Evolutionary conservation across 352 stramenopile genomes (phyloP).

Genomic region (Pythium coloratum): DNA sequence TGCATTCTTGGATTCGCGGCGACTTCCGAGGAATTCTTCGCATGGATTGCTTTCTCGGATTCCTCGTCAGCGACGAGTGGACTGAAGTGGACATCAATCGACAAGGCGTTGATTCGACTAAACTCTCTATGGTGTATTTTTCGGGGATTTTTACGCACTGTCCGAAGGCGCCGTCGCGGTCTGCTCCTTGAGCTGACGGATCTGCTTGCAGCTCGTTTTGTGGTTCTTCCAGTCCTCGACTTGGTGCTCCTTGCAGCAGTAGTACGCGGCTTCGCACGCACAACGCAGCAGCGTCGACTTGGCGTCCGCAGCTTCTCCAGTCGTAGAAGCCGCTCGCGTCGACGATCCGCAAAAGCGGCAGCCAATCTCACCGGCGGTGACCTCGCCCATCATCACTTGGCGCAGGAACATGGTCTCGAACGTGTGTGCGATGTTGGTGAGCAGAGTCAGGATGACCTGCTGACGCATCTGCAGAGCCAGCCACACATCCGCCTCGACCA

Average conservation of each 20-base stretch:
- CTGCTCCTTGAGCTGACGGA: conserved; percentile 39
- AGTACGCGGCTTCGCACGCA: conserved; percentile 75
- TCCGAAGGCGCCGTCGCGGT: neutral
- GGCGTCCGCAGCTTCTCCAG: conserved; percentile 2
- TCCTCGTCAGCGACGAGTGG: no score
- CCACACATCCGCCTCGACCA: conserved; percentile 86
- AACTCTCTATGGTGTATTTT: neutral
- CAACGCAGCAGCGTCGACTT: conserved; percentile 53
- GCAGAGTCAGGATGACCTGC: conserved; percentile 74
- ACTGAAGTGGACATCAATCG: no score
- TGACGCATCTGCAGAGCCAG: conserved; percentile 85
- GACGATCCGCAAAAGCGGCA: conserved; percentile 69
- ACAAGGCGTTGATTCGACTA: neutral
- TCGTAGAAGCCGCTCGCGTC: conserved; percentile 26
- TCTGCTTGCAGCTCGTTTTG: conserved; percentile 74
- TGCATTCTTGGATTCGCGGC: no score
- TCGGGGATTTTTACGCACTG: neutral
- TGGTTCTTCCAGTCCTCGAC: conserved; percentile 82
- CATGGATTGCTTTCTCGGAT: no score
- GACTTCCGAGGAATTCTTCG: no score
- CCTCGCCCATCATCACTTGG: conserved; percentile 67
- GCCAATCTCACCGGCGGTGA: conserved; percentile 57
- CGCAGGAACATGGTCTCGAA: conserved; percentile 85
- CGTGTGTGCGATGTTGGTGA: conserved; percentile 81
- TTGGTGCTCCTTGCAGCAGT: conserved; percentile 85